Base-by-base conservation (phyloP, 176 grass and related monocot species). In the Triticum turgidum region DNA sequence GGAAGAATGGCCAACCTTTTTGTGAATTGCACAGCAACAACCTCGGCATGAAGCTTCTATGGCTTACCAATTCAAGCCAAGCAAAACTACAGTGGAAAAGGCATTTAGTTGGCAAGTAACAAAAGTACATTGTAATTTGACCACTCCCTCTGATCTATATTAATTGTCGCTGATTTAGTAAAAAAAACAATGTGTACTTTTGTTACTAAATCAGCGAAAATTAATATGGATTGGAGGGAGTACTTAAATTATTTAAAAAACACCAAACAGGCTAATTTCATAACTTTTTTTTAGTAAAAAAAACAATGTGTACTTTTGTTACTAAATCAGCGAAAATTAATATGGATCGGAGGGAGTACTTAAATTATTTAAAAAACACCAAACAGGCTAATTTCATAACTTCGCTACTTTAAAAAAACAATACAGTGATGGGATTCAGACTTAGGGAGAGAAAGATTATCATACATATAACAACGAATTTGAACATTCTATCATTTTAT, bases 51-150 rank as follows among this genome's bases (percentile, higher is more conserved):
- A 98, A 98, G 69, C 83, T 94, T 84, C 90, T 92, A 27, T 98
- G 96, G 66, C 96, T 95, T 80, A 98, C 88, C 82, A 98, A 92
- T 80, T 98, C 96, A 59, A 98, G 91, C 96, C 96, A 98, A 74
- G 93, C 96, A 94, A 95, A 98, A 73, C 96, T 98, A 73, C 42
- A 92, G 51, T 47, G 42, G 22, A 8, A 75, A 77, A 61, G 33
- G n/a, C 17, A 59, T 67, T 73, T 58, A 62, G 85, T 77, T 70
- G 68, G 75, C 73, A 24, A 61, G 30, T 32, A 72, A 72, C 7
- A 51, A n/a, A 41, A 38, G 35, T 76, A 13, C 52, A 61, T 33
- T 24, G 15, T 32, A 11, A 78, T 71, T 44, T 33, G 0, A 44
- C 49, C 17, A 52, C 47, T 51, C 13, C 47, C 4, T 51, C 47